Evolutionary conservation across 306 rosid species (phyloP), one percentile per base, ranked within the genome.

Genomic region (Sophora flavescens): DNA sequence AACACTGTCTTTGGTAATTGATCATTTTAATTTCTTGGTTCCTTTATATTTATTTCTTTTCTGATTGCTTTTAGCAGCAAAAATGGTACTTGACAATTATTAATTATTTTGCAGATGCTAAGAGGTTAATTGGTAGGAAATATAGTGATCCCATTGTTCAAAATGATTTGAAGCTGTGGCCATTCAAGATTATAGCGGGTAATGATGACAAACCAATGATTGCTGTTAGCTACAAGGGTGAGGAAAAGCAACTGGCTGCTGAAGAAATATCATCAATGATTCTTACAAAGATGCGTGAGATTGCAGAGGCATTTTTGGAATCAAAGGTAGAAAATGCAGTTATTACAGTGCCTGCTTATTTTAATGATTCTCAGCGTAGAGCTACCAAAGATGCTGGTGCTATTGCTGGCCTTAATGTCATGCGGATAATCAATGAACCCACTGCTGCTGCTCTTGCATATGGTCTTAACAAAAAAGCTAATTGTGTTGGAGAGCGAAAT

Each of bases 361-460:
- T 86, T 73, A 62, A n/a, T 8, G 68, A 62, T 26, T 61, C n/a
- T n/a, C n/a, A n/a, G n/a, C n/a, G n/a, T n/a, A n/a, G n/a, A n/a
- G n/a, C n/a, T n/a, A n/a, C n/a, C n/a, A n/a, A n/a, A n/a, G n/a
- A n/a, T n/a, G n/a, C n/a, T n/a, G n/a, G n/a, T n/a, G n/a, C n/a
- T n/a, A n/a, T n/a, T 61, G 67, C 45, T 33, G 67, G 67, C 12
- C 44, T 61, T 11, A 32, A 13, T 35, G 26, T 61, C 4, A 61
- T 61, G 67, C 44, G 22, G 59, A 84, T 2, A 83, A 86, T 71
- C 85, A 86, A 41, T 39, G 70, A 64, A 5, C 70, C 70, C 1
- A 41, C 70, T 11, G 89, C 89, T 0, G 89, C 87, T 1, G 87
- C 90, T 30, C 70, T 86, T 77, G 87, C 86, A 22, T 86, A 83